Evolutionary conservation across 768 basidiomycete species (phyloP), one percentile per base, ranked within the genome.

Genomic region (Terana coerulea): DNA sequence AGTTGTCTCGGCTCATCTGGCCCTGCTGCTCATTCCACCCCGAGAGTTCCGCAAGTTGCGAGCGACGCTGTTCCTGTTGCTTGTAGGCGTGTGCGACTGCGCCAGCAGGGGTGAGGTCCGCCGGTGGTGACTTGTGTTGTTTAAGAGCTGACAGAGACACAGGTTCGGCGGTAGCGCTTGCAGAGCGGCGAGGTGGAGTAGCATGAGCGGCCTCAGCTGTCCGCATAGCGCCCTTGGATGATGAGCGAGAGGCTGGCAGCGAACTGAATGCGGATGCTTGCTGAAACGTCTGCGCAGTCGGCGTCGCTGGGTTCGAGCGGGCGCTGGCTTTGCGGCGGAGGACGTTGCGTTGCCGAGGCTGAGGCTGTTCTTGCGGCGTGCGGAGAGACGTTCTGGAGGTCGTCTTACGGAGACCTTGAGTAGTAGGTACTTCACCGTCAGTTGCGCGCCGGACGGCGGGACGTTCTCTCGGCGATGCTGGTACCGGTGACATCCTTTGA

Each of bases 11-110:
- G 35, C 26, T 3, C 43, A 45, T 30, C 5, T 35, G 7, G 9
- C 19, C 51, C 31, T 21, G 34, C 4, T 44, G 26, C 3, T 62
- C 54, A 35, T 26, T 26, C 56, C 53, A 52, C 6, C 60, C 60
- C 31, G 60, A 61, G 34, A 68, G 62, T 52, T 67, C 64, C 14
- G 66, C 57, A 1, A 65, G 62, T 17, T 62, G 47, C 48, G 66
- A 60, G 3, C 65, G 57, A 3, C 60, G 61, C 49, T 67, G 59
- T 44, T 70, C 69, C 47, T 74, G 77, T 40, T 71, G 70, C 60
- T 75, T 77, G 60, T 80, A 80, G 9, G 76, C 75, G 30, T 70
- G 70, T 2, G 67, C 75, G 30, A 79, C 72, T 0, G 72, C 72
- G 0, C 71, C 68, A 0, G 77, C 75, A 1, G 78, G 76, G 1